Base-by-base conservation (phyloP, 108 stramenopile species). In the Bacterosira constricta region DNA sequence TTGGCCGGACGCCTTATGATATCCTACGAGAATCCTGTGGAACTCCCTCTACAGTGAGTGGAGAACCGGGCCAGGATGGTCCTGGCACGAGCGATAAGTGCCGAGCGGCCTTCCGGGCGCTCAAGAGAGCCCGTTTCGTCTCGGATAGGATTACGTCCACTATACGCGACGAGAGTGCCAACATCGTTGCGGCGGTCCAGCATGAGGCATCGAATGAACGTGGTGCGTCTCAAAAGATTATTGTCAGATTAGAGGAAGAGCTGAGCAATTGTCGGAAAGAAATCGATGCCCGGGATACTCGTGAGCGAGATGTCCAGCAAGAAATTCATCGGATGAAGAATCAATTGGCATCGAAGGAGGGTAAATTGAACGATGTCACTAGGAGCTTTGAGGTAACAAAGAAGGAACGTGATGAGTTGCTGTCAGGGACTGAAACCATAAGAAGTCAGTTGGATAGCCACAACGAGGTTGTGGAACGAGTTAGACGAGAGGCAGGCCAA, bases 201-300 rank as follows among this genome's bases (percentile, higher is more conserved):
- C 67, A 75, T 15, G 72, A 77, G 39, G 75, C 84, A 6, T 58
- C 69, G 0, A 85, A 82, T 52, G 84, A 83, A 31, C 73, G 84
- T 5, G 55, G 76, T 41, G 84, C 84, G 3, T 76, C 75, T 6
- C 84, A 85, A 34, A 65, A 66, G 39, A 82, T 80, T 35, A 83
- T 85, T 56, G 58, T 83, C 9, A 56, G 81, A 27, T 53, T 85
- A 26, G 84, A 85, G 25, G 74, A 80, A 37, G 81, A 85, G 32
- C 44, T 85, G 23, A 82, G 34, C 34, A 68, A 58, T 25, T 51
- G 39, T 55, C 50, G 66, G 32, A 68, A 77, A 31, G 54, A 85
- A 58, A 59, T 74, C 31, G 81, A 80, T 4, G 66, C 67, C 4
- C 41, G 69, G 65, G 69, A 59, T 30, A 41, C 30, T 27, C 49